Conservation (phyloP, 2,329 filamentous ascomycete genomes). For the Monosporascus sp. region DNA sequence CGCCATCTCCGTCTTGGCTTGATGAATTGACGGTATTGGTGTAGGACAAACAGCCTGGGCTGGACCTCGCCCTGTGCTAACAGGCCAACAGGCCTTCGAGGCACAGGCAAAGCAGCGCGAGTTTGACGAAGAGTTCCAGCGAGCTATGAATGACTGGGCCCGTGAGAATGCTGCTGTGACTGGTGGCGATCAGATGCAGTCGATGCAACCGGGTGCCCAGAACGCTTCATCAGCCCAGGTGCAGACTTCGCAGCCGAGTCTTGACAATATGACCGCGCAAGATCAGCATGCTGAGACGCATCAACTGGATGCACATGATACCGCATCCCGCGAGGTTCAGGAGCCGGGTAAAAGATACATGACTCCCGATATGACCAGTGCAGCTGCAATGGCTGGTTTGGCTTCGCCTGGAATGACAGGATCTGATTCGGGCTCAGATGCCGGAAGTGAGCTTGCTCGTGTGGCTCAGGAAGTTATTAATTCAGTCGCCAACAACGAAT, state of each 20-base stretch:
- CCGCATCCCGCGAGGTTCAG: neutral
- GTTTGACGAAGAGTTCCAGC: slow-evolving; percentile 10
- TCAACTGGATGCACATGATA: slow-evolving; percentile 18
- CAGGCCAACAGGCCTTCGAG: neutral
- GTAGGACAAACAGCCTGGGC: neutral
- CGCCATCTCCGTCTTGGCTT: neutral
- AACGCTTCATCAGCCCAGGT: neutral
- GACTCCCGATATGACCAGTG: too few species aligned
- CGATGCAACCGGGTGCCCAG: neutral
- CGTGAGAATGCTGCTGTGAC: slow-evolving; percentile 4
- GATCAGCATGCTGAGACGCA: slow-evolving; percentile 22
- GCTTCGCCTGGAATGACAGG: too few species aligned
- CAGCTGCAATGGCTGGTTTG: too few species aligned
- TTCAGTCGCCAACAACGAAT: slow-evolving; percentile 62
- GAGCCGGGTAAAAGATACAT: too few species aligned
- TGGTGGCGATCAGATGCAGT: neutral
- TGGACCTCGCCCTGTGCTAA: neutral
- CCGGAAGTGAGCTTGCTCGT: slow-evolving; percentile 62
- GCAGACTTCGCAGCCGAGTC: slow-evolving; percentile 8
- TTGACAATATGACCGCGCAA: slow-evolving; percentile 1
- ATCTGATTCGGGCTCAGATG: slow-evolving; percentile 18
- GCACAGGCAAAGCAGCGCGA: slow-evolving; percentile 1
- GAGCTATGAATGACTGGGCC: slow-evolving; percentile 18
- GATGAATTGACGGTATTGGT: neutral
- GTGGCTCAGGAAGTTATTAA: slow-evolving; percentile 68